Conservation (phyloP, 2,329 filamentous ascomycete species). For the Calycina herbarum region DNA sequence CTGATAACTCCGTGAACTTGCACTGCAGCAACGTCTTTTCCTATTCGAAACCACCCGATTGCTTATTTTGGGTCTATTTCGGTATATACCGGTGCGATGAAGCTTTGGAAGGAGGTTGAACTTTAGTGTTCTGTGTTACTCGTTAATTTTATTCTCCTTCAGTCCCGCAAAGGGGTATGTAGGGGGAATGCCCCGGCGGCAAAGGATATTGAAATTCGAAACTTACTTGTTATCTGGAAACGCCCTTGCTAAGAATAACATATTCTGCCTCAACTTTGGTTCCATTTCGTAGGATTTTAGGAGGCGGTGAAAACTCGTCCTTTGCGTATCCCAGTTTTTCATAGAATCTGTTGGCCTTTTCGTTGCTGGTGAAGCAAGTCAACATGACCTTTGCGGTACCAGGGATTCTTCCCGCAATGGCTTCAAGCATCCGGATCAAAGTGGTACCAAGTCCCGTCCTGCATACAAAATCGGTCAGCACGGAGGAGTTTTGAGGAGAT, state of each 20-base stretch:
- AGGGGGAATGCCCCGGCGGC: neutral
- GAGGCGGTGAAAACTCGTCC: conserved; percentile 56
- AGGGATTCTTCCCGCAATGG: conserved; percentile 53
- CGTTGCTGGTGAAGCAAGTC: conserved; percentile 68
- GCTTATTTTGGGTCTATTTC: neutral
- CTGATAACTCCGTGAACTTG: neutral
- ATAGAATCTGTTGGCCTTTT: conserved; percentile 60
- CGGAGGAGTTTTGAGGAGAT: conserved; percentile 4
- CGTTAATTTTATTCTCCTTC: neutral
- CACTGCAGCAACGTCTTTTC: neutral
- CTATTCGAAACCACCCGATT: neutral
- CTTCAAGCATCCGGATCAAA: conserved; percentile 58
- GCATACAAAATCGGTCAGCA: conserved; percentile 10
- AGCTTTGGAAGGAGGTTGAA: neutral
- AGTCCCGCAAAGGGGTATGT: neutral
- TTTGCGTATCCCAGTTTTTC: conserved; percentile 55
- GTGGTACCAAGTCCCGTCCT: conserved; percentile 63
- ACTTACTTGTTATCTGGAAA: neutral
- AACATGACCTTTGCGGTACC: conserved; percentile 69
- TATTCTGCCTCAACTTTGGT: conserved; percentile 57
- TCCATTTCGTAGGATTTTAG: conserved; percentile 54
- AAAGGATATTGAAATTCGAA: neutral
- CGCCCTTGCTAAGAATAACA: conserved; percentile 56
- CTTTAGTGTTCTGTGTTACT: neutral
- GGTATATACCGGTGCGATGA: neutral